Conservation (phyloP, 768 basidiomycete species). For the Udeniomyces megalosporus region DNA sequence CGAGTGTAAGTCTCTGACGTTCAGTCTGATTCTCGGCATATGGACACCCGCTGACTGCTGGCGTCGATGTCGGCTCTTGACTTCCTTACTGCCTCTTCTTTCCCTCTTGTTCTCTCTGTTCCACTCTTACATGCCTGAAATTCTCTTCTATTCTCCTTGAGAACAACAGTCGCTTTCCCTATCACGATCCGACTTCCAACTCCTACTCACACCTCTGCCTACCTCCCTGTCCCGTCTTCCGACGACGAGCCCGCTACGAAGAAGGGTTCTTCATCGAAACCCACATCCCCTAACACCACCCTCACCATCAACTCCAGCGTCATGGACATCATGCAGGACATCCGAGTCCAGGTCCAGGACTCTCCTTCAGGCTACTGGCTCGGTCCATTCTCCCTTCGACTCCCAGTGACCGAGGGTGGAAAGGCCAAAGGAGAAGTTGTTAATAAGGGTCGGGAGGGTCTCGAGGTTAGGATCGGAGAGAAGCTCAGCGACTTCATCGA, state of each 20-base stretch:
- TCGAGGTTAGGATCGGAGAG: conserved; percentile 25
- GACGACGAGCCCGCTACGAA: conserved; percentile 2
- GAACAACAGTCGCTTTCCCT: conserved; percentile 48
- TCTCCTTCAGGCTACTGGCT: conserved; percentile 34
- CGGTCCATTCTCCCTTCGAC: conserved; percentile 31
- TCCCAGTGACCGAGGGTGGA: conserved; percentile 16
- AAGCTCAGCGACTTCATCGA: conserved; percentile 32
- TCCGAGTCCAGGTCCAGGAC: conserved; percentile 31
- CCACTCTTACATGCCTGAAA: no score
- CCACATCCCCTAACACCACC: conserved; percentile 8
- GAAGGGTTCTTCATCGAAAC: no score
- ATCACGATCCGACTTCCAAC: conserved; percentile 26
- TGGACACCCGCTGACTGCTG: no score
- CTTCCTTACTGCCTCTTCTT: conserved; percentile 28
- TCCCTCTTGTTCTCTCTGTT: neutral
- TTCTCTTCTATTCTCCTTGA: no score
- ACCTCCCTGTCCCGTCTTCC: neutral
- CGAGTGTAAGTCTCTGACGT: neutral
- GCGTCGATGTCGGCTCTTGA: no score
- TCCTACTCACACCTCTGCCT: conserved; percentile 5
- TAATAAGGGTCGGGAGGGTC: conserved; percentile 22
- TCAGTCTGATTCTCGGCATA: no score
- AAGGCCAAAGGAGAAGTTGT: conserved; percentile 20
- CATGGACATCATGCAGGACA: conserved; percentile 27
- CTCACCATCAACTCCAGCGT: conserved; percentile 25